Percentiles rank a stretch among this genome's conserved stretches.
phyloP scores from a whole-genome alignment of 139 green algal genomes.

The Chlamydomonas incerta region DNA sequence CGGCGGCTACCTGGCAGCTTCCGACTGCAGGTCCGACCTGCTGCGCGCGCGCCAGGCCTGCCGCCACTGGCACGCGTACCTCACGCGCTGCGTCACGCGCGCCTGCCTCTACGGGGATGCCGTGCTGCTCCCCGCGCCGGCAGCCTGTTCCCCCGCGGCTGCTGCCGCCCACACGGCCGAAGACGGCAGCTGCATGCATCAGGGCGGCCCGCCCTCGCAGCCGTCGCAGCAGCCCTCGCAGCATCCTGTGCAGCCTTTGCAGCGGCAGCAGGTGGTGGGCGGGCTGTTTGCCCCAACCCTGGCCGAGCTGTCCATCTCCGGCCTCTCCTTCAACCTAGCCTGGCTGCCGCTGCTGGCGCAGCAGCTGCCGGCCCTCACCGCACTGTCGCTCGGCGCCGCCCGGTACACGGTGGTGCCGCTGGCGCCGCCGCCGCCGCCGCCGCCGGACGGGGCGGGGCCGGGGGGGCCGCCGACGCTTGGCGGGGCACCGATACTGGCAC shows the following conservation, averaged over 20 bases:
- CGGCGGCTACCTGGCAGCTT: background rate
- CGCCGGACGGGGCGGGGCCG: too few species aligned
- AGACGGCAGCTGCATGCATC: too few species aligned
- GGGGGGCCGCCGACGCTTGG: too few species aligned
- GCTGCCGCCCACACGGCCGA: too few species aligned
- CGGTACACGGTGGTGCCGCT: background rate
- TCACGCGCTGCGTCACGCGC: background rate
- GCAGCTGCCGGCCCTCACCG: background rate
- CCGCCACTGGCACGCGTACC: slow-evolving; percentile 22
- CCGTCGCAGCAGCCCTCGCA: too few species aligned
- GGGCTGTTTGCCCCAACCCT: background rate
- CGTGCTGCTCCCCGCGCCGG: background rate
- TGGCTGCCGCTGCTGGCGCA: background rate
- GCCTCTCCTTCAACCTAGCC: background rate
- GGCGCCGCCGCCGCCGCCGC: background rate
- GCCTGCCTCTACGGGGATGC: background rate
- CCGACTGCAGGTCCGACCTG: background rate
- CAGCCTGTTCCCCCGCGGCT: too few species aligned
- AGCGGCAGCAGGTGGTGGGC: background rate
- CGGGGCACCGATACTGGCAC: too few species aligned
- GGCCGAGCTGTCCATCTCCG: background rate
- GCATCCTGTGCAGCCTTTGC: background rate
- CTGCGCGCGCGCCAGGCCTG: slow-evolving; percentile 16
- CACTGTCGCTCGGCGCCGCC: background rate
- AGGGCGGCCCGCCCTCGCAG: too few species aligned